Conservation (phyloP, 305 asterid species). For the Fraxinus angustifolia region DNA sequence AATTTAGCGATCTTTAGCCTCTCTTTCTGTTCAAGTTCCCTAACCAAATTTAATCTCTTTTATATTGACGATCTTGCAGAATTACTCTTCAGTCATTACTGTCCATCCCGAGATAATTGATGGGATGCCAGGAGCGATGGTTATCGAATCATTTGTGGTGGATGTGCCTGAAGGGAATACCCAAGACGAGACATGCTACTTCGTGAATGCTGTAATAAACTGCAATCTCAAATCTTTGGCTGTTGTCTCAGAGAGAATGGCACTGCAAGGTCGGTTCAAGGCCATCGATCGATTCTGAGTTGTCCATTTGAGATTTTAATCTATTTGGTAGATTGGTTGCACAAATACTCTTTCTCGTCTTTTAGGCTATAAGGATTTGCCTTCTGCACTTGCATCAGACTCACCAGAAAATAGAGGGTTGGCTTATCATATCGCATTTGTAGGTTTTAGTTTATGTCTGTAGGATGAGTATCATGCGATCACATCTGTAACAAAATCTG, state of each 20-base stretch:
- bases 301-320: not conserved
- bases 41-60: not conserved
- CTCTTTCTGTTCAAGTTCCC: not conserved
- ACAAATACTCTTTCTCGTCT: not conserved
- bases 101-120: slow-evolving; percentile 41
- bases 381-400: not conserved
- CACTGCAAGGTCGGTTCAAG: slow-evolving; percentile 24
- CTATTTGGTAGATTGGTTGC: not conserved
- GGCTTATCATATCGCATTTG: not conserved
- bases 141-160: slow-evolving; percentile 44
- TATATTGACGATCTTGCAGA: slow-evolving; percentile 29
- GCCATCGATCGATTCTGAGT: slow-evolving; percentile 1
- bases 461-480: not conserved
- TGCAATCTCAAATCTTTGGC: slow-evolving; percentile 49
- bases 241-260: slow-evolving; percentile 48
- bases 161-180: slow-evolving; percentile 55
- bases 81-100: slow-evolving; percentile 41
- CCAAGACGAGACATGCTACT: slow-evolving; percentile 46
- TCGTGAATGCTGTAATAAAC: slow-evolving; percentile 41
- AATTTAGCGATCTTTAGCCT: not conserved
- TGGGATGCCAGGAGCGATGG: slow-evolving; percentile 38
- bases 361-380: not conserved
- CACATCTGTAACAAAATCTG: slow-evolving; percentile 10
- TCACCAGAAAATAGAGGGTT: not conserved
- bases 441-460: slow-evolving; percentile 13